A percentile compares a stretch with the other conserved stretches of the same genome.
These are phyloP conservation scores for Phytopythium aichiense DNA, from an alignment of 352 stramenopile genomes.

Conservation along the genomic window DNA sequence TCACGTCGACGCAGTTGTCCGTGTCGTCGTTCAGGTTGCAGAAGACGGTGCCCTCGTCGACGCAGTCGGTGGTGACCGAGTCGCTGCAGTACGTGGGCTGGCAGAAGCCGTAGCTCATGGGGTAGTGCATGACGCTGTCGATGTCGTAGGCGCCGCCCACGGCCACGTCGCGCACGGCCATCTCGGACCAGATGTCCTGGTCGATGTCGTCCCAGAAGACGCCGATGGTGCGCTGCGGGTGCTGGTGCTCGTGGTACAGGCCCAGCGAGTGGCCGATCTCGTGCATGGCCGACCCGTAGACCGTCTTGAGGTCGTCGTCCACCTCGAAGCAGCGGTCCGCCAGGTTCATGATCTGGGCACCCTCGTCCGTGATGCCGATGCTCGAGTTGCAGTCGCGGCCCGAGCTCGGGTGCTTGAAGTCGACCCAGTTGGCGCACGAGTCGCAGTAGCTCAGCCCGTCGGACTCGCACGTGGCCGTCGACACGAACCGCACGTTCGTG, in stretches of 20 bases:
- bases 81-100: slow-evolving; percentile 48
- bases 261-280: slow-evolving; percentile 76
- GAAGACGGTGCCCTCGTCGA: slow-evolving; percentile 48
- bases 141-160: slow-evolving; percentile 67
- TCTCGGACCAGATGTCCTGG: slow-evolving; percentile 67
- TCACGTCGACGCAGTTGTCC: slow-evolving; percentile 54
- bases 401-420: slow-evolving; percentile 70
- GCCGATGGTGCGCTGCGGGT: slow-evolving; percentile 57
- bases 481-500: slow-evolving; percentile 77
- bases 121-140: slow-evolving; percentile 81
- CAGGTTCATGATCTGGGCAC: slow-evolving; percentile 67
- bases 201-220: slow-evolving; percentile 77
- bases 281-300: slow-evolving; percentile 76
- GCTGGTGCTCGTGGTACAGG: slow-evolving; percentile 82
- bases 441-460: slow-evolving; percentile 53
- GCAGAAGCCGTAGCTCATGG: slow-evolving; percentile 72
- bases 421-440: slow-evolving; percentile 63
- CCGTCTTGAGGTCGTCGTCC: slow-evolving; percentile 66
- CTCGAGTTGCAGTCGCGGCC: slow-evolving; percentile 77
- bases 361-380: slow-evolving; percentile 63
- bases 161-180: slow-evolving; percentile 62
- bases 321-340: slow-evolving; percentile 74
- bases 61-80: slow-evolving; percentile 40
- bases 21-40: slow-evolving; percentile 70
- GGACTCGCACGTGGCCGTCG: slow-evolving; percentile 37